Percentiles rank a stretch among this genome's conserved stretches.
Evolutionary conservation across 257 asterid genomes (phyloP).

Genomic region (Solanum sejunctum): DNA sequence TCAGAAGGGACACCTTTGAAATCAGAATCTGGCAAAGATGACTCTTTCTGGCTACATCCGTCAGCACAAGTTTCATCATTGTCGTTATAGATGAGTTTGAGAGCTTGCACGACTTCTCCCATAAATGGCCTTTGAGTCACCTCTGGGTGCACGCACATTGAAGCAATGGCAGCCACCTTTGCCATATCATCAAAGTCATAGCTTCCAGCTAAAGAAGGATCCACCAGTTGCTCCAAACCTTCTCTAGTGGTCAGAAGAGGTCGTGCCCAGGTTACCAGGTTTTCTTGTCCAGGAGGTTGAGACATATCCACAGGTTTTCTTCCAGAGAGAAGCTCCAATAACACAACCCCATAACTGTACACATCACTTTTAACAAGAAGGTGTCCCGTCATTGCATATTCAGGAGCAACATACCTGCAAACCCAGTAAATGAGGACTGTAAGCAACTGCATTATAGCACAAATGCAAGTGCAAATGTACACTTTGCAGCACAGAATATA

Average conservation of each 20-base stretch:
- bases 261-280: constrained; percentile 96
- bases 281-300: constrained; percentile 89
- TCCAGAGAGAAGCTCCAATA: constrained; percentile 77
- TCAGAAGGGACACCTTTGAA: constrained; percentile 63
- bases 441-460: background rate
- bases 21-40: constrained; percentile 76
- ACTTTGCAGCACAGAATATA: background rate
- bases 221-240: constrained; percentile 75
- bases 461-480: background rate
- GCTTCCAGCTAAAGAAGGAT: constrained; percentile 70
- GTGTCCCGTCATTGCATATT: constrained; percentile 97
- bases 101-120: constrained; percentile 98
- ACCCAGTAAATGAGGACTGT: background rate
- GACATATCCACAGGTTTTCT: constrained; percentile 94
- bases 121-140: constrained; percentile 90
- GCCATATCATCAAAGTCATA: constrained; percentile 90
- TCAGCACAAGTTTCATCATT: constrained; percentile 69
- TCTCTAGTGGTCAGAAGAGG: constrained; percentile 73
- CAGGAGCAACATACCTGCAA: constrained; percentile 87
- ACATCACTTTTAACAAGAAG: constrained; percentile 91
- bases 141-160: constrained; percentile 93
- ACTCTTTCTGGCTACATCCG: constrained; percentile 63
- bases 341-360: constrained; percentile 90
- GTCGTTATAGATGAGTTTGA: constrained; percentile 81
- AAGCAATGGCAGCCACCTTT: constrained; percentile 87